Evolutionary conservation across 2,329 filamentous ascomycete genomes (phyloP).

Genomic region (Bipolaris gigantea): DNA sequence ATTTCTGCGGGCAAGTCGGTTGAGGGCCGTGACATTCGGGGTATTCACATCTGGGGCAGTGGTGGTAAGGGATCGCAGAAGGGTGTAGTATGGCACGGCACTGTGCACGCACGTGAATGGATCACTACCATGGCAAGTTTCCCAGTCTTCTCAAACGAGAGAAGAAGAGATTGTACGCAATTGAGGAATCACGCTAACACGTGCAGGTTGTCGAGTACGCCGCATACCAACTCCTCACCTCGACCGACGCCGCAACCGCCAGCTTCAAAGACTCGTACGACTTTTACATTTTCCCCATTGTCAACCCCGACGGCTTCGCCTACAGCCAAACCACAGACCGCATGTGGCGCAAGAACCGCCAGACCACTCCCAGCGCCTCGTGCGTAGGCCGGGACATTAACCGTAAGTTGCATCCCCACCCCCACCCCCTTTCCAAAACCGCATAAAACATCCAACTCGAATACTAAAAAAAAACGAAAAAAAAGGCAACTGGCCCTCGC

Average conservation of each 20-base stretch:
- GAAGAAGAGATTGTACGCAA: too few species aligned
- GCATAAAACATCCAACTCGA: not conserved
- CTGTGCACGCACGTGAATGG: slow-evolving; percentile 46
- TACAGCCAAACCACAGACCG: slow-evolving; percentile 44
- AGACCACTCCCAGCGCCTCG: slow-evolving; percentile 29
- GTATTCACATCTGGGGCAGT: slow-evolving; percentile 46
- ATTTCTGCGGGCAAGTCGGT: slow-evolving; percentile 41
- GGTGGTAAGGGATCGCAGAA: slow-evolving; percentile 43
- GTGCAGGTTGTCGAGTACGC: slow-evolving; percentile 39
- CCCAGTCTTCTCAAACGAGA: too few species aligned
- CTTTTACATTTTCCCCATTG: slow-evolving; percentile 59
- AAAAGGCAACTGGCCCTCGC: slow-evolving; percentile 42
- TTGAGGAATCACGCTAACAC: slow-evolving; percentile 4
- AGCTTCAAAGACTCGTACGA: slow-evolving; percentile 63
- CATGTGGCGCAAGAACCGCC: slow-evolving; percentile 47
- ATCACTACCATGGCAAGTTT: slow-evolving; percentile 35
- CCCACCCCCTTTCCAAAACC: too few species aligned
- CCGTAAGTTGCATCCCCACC: slow-evolving; percentile 9
- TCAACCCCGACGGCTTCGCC: slow-evolving; percentile 46
- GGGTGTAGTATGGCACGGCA: slow-evolving; percentile 44
- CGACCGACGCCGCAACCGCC: slow-evolving; percentile 32
- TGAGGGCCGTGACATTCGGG: slow-evolving; percentile 43
- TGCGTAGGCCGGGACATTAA: slow-evolving; percentile 47
- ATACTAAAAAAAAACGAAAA: too few species aligned
- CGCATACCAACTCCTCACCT: slow-evolving; percentile 41